A percentile compares a stretch with the other conserved stretches of the same genome.
phyloP scores from a whole-genome alignment of 139 green algal genomes.

The Spirogloea muscicola region DNA sequence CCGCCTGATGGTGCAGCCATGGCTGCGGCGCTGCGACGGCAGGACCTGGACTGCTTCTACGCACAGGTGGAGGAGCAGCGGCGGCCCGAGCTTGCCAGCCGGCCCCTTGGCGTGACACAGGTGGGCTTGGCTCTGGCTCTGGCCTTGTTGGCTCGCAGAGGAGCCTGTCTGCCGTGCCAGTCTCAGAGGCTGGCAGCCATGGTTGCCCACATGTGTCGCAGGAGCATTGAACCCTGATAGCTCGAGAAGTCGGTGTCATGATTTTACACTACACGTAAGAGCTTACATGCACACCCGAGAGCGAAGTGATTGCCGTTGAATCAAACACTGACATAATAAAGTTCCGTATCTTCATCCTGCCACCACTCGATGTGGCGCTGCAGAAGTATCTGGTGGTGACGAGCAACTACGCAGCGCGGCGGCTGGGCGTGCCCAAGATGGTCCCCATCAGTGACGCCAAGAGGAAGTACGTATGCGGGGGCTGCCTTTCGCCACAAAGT shows the following conservation, averaged over 20 bases:
- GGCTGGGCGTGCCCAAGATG: conserved; percentile 68
- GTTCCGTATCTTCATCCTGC: too few relatives aligned
- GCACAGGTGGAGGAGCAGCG: conserved; percentile 66
- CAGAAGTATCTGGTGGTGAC: conserved; percentile 70
- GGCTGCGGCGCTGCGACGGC: too few relatives aligned
- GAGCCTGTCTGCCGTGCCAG: too few relatives aligned
- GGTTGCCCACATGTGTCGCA: too few relatives aligned
- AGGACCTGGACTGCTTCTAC: conserved; percentile 52
- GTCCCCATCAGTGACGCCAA: conserved; percentile 41
- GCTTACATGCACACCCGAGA: not conserved
- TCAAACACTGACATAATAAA: too few relatives aligned
- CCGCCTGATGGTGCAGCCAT: too few relatives aligned
- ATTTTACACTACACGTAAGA: not conserved
- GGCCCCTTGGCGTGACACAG: conserved; percentile 69
- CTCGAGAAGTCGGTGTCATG: not conserved
- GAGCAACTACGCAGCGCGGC: conserved; percentile 73
- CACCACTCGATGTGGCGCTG: too few relatives aligned
- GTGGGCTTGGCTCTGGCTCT: conserved; percentile 49
- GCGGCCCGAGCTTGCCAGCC: conserved; percentile 46
- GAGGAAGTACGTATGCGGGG: conserved; percentile 16
- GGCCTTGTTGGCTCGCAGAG: too few relatives aligned
- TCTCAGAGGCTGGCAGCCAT: too few relatives aligned
- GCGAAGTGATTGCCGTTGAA: not conserved
- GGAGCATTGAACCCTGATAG: too few relatives aligned
- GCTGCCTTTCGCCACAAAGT: not conserved